Evolutionary conservation across 805 yeast species (phyloP), one percentile per base, ranked within the genome.

Genomic region (Candida andamanensis): DNA sequence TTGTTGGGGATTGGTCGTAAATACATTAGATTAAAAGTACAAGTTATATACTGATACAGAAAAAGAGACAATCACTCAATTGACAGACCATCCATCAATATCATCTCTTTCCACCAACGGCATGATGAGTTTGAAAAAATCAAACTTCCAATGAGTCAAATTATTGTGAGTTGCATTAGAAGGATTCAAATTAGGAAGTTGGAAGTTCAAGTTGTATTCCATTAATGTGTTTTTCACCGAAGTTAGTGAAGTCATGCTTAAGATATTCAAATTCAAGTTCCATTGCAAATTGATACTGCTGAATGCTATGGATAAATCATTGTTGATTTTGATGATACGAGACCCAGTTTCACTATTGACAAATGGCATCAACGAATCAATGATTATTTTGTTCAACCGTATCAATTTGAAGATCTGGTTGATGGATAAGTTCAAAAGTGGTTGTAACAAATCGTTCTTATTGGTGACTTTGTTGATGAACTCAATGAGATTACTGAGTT

Each of bases 61-160:
- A 14, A 26, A 17, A 28, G 22, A 25, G 39, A 45, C n/a, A 37
- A n/a, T n/a, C n/a, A n/a, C n/a, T n/a, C n/a, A n/a, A n/a, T n/a
- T n/a, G n/a, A n/a, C n/a, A n/a, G n/a, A 42, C 69, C 69, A 65
- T 4, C 69, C 70, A 14, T 63, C 60, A 15, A 45, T 33, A 29
- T 44, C 49, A 36, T 65, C 70, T 12, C 42, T 44, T 13, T 49
- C 49, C 7, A 58, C 43, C 33, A 61, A 54, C 3, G 57, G 56
- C 2, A 53, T 29, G 8, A 61, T 42, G 1, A 28, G 19, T 14
- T 40, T 39, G 17, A 40, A 35, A 20, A 50, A 50, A 11, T 47
- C 50, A 18, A 28, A 32, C 28, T 40, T 45, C 56, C 56, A 54
- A 9, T 12, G n/a, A 22, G 15, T 33, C 26, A 16, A 20, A n/a